phyloP scores from a whole-genome alignment of 1,284 basidiomycete genomes.

The Anthracocystis setariae region DNA sequence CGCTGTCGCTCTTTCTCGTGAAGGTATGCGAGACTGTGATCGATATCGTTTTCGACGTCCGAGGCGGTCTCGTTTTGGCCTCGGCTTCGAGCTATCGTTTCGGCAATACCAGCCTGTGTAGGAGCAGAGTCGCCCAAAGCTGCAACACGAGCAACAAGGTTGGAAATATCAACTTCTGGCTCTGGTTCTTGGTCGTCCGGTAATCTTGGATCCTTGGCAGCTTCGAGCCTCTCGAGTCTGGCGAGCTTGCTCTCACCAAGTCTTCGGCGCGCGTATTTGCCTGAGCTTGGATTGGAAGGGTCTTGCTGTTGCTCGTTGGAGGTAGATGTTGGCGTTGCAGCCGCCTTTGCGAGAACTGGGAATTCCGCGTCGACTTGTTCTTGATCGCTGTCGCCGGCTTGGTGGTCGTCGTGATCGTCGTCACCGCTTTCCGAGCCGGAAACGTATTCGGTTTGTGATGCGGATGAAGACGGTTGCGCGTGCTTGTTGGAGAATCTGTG shows the following conservation, averaged over 20 bases:
- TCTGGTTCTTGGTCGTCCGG: slow-evolving; percentile 54
- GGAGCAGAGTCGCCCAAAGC: slow-evolving; percentile 42
- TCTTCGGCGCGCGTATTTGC: slow-evolving; percentile 54
- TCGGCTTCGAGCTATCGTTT: slow-evolving; percentile 29
- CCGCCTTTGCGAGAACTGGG: slow-evolving; percentile 32
- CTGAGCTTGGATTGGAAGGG: slow-evolving; percentile 19
- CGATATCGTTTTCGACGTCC: slow-evolving; percentile 57
- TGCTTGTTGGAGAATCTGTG: slow-evolving; percentile 26
- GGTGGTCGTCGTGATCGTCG: slow-evolving; percentile 7
- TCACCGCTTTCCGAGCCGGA: slow-evolving; percentile 14
- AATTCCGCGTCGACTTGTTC: slow-evolving; percentile 33
- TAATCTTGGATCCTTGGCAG: slow-evolving; percentile 38
- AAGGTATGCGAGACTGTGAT: slow-evolving; percentile 52
- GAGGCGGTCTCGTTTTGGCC: slow-evolving; percentile 43
- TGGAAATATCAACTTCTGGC: slow-evolving; percentile 62
- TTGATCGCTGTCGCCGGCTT: slow-evolving; percentile 11
- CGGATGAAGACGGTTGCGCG: not conserved
- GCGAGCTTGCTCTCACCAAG: slow-evolving; percentile 58
- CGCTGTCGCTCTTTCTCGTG: slow-evolving; percentile 46
- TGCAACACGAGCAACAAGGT: slow-evolving; percentile 52
- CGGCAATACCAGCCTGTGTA: slow-evolving; percentile 36
- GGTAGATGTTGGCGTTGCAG: slow-evolving; percentile 6
- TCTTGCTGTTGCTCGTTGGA: slow-evolving; percentile 7
- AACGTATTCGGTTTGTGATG: slow-evolving; percentile 4
- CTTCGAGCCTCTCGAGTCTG: slow-evolving; percentile 45